Conservation (phyloP, 441 rosid species). For the Pelargonium citronellum region DNA sequence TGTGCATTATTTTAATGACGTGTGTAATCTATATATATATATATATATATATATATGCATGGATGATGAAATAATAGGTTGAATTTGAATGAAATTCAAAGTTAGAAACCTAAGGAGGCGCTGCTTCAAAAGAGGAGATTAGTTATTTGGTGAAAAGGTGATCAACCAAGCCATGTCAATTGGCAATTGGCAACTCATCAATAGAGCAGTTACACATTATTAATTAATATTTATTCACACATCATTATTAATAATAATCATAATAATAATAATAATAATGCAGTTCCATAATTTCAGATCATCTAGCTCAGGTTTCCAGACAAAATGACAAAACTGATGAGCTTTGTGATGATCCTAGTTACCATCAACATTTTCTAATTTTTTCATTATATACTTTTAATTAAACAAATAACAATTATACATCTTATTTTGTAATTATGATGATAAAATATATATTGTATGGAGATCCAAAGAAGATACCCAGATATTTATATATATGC, state of each 20-base stretch:
- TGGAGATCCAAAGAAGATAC: no score
- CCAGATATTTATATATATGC: no score
- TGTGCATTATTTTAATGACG: no score
- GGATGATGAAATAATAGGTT: not conserved
- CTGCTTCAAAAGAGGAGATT: not conserved
- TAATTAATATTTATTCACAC: slow-evolving; percentile 5
- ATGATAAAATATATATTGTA: no score
- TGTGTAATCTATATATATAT: no score
- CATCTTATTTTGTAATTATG: no score
- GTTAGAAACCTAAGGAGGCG: not conserved
- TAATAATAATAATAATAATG: not conserved
- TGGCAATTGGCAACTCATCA: not conserved
- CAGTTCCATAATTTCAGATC: slow-evolving; percentile 5
- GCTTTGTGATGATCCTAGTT: not conserved
- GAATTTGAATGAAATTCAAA: slow-evolving; percentile 19
- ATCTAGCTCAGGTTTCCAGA: not conserved
- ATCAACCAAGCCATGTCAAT: slow-evolving; percentile 17
- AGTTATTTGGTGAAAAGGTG: slow-evolving; percentile 19
- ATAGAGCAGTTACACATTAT: slow-evolving; percentile 20
- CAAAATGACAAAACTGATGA: slow-evolving; percentile 20
- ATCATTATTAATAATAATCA: not conserved
- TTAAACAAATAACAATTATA: no score
- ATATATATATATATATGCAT: not conserved
- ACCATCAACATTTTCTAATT: no score
- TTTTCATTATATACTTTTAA: no score